Base-by-base conservation (phyloP, 306 rosid genomes). In the Prunus dulcis region DNA sequence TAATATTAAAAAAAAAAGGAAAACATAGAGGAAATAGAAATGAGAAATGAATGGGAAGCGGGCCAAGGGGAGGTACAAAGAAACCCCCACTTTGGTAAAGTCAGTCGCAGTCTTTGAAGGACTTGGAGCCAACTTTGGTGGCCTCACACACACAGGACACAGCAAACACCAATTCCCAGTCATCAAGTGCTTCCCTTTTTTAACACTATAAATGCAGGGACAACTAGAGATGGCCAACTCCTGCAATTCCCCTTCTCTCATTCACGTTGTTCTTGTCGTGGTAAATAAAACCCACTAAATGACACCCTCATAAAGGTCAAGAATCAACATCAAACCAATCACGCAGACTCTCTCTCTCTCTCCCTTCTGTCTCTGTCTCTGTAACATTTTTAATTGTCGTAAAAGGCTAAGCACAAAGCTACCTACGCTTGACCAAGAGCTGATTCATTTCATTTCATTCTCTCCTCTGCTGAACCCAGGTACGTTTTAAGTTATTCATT, bases 401-500 rank as follows among this genome's bases (percentile, higher is more conserved):
- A 43, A 10, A 53, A 53, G 76, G 30, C 34, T 7, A 17, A 38
- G 52, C 51, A 19, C 25, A 9, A 34, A 34, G 69, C 15, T 34
- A 34, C 56, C 67, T 17, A 23, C 4, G 56, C 67, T 73, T 43
- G 41, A 45, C 76, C 45, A 30, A 17, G 69, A 64, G 22, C 69
- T 12, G 9, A 0, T 18, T 38, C 9, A 38, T 45, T 28, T 60
- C 77, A 17, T 63, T 63, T 43, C 55, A 5, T 61, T 58, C 66
- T 69, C 27, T 28, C 27, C 73, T 47, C 72, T 3, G 5, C 46
- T 38, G 25, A 27, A 18, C 47, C 60, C 69, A 74, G 78, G 78
- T 74, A 12, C 61, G 49, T 74, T 46, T 11, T 14, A 71, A 13
- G 68, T 7, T 22, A 41, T 60, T 72, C 43, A 10, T 60, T 47